Percentiles rank a stretch among this genome's conserved stretches.
These are phyloP conservation scores for Chalaropsis thielavioides DNA, from an alignment of 2,329 filamentous ascomycete genomes.

Conservation along the genomic window DNA sequence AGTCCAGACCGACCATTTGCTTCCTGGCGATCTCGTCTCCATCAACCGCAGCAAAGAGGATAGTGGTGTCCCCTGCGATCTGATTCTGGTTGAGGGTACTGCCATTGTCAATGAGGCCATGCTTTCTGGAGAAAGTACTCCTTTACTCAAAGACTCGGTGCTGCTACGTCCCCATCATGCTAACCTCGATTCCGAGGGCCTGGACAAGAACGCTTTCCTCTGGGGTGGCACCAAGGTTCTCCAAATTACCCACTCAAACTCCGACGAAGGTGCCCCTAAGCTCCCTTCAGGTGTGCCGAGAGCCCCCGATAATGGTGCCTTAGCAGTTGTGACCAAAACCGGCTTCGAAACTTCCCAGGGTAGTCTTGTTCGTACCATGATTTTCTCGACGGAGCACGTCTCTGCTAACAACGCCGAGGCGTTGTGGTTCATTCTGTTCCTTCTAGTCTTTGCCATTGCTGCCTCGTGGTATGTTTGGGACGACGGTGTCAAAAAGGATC, in stretches of 20 bases:
- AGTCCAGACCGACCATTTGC: slow-evolving; percentile 74
- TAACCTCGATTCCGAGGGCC: slow-evolving; percentile 66
- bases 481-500: slow-evolving; percentile 84
- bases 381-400: slow-evolving; percentile 95
- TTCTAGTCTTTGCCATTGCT: slow-evolving; percentile 88
- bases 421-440: slow-evolving; percentile 92
- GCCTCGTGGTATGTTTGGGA: slow-evolving; percentile 99
- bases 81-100: slow-evolving; percentile 85
- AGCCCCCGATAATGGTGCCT: slow-evolving; percentile 85
- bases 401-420: slow-evolving; percentile 97
- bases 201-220: slow-evolving; percentile 94
- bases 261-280: slow-evolving; percentile 57
- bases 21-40: slow-evolving; percentile 87
- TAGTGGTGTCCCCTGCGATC: slow-evolving; percentile 90
- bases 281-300: slow-evolving; percentile 60
- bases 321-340: slow-evolving; percentile 91
- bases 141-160: slow-evolving; percentile 87
- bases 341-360: slow-evolving; percentile 98
- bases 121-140: slow-evolving; percentile 96
- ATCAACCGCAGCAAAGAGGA: slow-evolving; percentile 92
- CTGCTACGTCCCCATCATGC: slow-evolving; percentile 77
- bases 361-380: slow-evolving; percentile 96
- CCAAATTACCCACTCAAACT: slow-evolving; percentile 78
- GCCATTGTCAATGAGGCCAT: slow-evolving; percentile 99
- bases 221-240: slow-evolving; percentile 96